Base-by-base conservation (phyloP, 176 grass and related monocot species). In the Musa acuminata region DNA sequence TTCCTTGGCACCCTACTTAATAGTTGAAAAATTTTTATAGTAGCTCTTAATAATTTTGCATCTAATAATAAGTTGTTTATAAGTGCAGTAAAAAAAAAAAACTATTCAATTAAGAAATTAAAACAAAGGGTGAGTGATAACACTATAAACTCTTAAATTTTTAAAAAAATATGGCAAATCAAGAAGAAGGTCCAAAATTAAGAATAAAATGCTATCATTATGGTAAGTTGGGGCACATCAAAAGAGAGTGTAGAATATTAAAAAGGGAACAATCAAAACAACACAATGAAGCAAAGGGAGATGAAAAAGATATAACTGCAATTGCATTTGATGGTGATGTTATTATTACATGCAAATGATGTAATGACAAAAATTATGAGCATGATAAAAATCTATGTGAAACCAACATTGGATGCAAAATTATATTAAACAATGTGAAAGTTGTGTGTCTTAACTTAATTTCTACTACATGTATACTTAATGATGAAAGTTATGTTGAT, bases 61-160 rank as follows among this genome's bases (percentile, higher is more conserved):
- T 53, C 1, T 1, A n/a, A 69, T 29, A 60, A 52, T 26, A 11
- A 4, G 17, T 17, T 69, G 2, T 67, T n/a, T 2, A 23, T 67
- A 17, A 8, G 13, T 24, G 59, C 51, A 73, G 70, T 83, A 8
- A 79, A 75, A 27, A n/a, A n/a, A n/a, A n/a, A 11, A 78, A 73
- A 0, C 17, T 77, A 25, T 13, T 73, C 8, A 78, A 78, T 71
- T 53, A 64, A 11, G 55, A 81, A 16, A 9, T 63, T 8, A 78
- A 8, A 53, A 72, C 7, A 0, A 24, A 24, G 24, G 24, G 24
- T 24, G 24, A 24, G 24, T 1, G 24, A 24, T 24, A 24, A 24
- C 24, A 49, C 8, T 35, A 50, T 66, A 66, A 23, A 26, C 21
- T 66, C 8, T 71, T 9, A n/a, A 4, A 50, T 24, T n/a, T n/a